Evolutionary conservation across 2,329 filamentous ascomycete species (phyloP).

Genomic region (Ceratocystiopsis minuta): DNA sequence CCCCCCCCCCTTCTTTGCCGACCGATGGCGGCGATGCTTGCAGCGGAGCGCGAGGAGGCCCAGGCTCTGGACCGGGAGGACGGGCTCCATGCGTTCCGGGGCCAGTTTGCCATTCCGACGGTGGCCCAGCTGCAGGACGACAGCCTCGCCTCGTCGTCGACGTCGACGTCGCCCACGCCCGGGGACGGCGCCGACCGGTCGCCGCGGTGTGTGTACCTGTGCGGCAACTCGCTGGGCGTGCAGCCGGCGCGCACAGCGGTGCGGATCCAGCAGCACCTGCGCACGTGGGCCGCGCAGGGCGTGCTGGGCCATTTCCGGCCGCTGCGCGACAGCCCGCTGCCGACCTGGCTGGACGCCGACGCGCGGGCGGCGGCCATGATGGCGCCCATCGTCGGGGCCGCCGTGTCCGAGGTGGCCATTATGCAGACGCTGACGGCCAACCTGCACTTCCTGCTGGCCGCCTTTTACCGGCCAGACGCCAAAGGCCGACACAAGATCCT

Average conservation of each 20-base stretch:
- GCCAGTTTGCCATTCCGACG: slow-evolving; percentile 63
- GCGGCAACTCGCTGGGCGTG: slow-evolving; percentile 75
- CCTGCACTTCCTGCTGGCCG: slow-evolving; percentile 64
- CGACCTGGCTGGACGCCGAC: slow-evolving; percentile 63
- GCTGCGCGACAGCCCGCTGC: slow-evolving; percentile 48
- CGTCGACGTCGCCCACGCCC: not conserved
- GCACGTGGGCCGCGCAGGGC: slow-evolving; percentile 70
- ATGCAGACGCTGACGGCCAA: slow-evolving; percentile 82
- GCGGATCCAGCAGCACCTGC: slow-evolving; percentile 54
- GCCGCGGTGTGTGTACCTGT: slow-evolving; percentile 45
- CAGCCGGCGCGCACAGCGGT: slow-evolving; percentile 54
- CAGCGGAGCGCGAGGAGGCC: slow-evolving; percentile 23
- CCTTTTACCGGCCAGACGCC: slow-evolving; percentile 55
- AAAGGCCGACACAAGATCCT: slow-evolving; percentile 56
- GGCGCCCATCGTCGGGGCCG: slow-evolving; percentile 57
- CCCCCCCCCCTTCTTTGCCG: too few species aligned
- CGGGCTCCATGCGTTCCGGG: slow-evolving; percentile 37
- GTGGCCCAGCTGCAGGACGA: slow-evolving; percentile 23
- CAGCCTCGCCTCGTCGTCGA: not conserved
- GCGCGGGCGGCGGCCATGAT: slow-evolving; percentile 54
- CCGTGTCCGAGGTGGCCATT: slow-evolving; percentile 56
- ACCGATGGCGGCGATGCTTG: not conserved
- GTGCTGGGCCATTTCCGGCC: slow-evolving; percentile 69
- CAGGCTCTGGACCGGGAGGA: slow-evolving; percentile 40
- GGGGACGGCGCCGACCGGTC: slow-evolving; percentile 15